phyloP scores from a whole-genome alignment of 1,284 basidiomycete genomes.

The Meripilus lineatus region DNA sequence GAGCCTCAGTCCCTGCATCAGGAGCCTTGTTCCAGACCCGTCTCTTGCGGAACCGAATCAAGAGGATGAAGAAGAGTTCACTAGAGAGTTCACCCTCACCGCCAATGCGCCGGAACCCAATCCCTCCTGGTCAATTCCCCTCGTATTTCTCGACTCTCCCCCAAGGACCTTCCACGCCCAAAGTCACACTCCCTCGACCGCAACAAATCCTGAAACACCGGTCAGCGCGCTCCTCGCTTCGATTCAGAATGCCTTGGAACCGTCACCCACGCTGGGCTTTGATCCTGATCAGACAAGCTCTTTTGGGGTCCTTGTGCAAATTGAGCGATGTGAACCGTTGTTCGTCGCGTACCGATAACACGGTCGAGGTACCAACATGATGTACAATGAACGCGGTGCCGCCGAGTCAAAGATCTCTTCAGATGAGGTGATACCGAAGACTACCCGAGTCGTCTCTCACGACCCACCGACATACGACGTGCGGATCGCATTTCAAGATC shows the following conservation, averaged over 20 bases:
- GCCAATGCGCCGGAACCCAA: not conserved
- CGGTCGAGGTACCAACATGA: too few species aligned
- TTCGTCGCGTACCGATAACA: too few species aligned
- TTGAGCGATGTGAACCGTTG: conserved; percentile 7
- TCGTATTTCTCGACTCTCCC: not conserved
- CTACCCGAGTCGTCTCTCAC: too few species aligned
- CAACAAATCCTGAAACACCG: conserved; percentile 7
- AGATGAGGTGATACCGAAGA: too few species aligned
- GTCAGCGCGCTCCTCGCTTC: conserved; percentile 5
- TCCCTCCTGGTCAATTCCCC: not conserved
- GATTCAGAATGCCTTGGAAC: conserved; percentile 7
- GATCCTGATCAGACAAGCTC: conserved; percentile 8
- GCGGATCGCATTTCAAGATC: too few species aligned
- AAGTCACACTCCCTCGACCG: not conserved
- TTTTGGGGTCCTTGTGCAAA: not conserved
- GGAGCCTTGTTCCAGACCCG: too few species aligned
- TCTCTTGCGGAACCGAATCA: not conserved
- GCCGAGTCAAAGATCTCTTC: too few species aligned
- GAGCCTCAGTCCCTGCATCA: too few species aligned
- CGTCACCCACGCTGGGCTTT: conserved; percentile 3
- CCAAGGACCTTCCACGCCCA: conserved; percentile 4
- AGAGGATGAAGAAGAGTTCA: not conserved
- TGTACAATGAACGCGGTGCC: too few species aligned
- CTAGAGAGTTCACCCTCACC: not conserved
- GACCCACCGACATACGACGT: too few species aligned